Evolutionary conservation across 78 protist genomes (phyloP).

Genomic region (Monocercomonoides exilis): DNA sequence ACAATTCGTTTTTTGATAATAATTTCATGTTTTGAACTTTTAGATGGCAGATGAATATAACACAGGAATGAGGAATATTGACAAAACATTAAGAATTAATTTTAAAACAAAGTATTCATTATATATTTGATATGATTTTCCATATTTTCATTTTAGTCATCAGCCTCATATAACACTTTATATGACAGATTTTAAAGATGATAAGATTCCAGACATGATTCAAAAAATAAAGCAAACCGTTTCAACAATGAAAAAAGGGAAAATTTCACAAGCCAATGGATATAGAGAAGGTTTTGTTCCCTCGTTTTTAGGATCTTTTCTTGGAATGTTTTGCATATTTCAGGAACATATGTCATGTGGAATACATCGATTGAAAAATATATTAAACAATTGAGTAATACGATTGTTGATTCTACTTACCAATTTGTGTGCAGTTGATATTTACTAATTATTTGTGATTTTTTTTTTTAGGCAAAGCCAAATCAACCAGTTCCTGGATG

Average conservation of each 20-base stretch:
- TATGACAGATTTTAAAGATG: not conserved
- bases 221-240: not conserved
- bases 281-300: not conserved
- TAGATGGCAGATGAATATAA: no score
- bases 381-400: not conserved
- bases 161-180: not conserved
- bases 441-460: not conserved
- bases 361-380: not conserved
- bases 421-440: not conserved
- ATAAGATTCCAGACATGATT: not conserved
- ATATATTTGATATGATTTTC: no score
- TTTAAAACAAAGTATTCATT: no score
- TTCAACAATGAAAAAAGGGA: not conserved
- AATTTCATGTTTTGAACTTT: no score
- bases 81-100: no score
- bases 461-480: not conserved
- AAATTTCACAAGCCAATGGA: not conserved
- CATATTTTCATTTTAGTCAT: no score
- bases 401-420: not conserved
- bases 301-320: not conserved
- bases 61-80: no score
- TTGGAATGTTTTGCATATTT: not conserved
- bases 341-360: not conserved
- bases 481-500: not conserved
- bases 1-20: no score